Evolutionary conservation across 257 asterid genomes (phyloP).

Genomic region (Solanum sejunctum): DNA sequence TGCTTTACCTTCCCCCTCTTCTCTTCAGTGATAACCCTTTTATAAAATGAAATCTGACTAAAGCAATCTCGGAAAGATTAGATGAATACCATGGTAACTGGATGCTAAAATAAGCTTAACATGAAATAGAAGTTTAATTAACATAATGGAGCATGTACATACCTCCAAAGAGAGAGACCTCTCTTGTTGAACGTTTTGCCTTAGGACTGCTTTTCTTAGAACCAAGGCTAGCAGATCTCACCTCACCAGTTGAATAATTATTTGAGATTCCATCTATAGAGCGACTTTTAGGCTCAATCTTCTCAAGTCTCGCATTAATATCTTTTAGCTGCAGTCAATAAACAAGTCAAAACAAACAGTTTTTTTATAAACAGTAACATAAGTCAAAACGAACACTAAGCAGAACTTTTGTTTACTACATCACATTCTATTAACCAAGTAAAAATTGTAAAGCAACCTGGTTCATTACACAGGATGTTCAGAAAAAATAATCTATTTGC

Average conservation of each 20-base stretch:
- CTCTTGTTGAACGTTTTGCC: slow-evolving; percentile 65
- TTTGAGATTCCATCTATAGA: slow-evolving; percentile 51
- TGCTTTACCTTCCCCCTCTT: background rate
- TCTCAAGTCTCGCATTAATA: slow-evolving; percentile 80
- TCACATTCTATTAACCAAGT: background rate
- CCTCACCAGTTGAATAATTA: slow-evolving; percentile 47
- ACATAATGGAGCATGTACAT: slow-evolving; percentile 13
- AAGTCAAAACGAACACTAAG: background rate
- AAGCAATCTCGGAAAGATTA: background rate
- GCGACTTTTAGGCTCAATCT: slow-evolving; percentile 72
- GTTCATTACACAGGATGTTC: background rate
- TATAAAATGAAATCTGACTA: background rate
- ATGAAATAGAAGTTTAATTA: background rate
- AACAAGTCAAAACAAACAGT: slow-evolving; percentile 9
- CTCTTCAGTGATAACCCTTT: no score
- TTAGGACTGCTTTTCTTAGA: slow-evolving; percentile 85
- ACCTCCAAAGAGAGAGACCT: slow-evolving; percentile 95
- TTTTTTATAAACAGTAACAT: no score
- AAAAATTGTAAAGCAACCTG: background rate
- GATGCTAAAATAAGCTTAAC: background rate
- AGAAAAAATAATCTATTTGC: background rate
- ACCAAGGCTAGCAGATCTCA: slow-evolving; percentile 38
- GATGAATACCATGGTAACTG: background rate
- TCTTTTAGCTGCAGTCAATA: slow-evolving; percentile 67
- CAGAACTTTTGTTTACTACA: background rate